Evolutionary conservation across 371 early-diverging fungal genomes (phyloP).

Genomic region (Phascolomyces articulosus): DNA sequence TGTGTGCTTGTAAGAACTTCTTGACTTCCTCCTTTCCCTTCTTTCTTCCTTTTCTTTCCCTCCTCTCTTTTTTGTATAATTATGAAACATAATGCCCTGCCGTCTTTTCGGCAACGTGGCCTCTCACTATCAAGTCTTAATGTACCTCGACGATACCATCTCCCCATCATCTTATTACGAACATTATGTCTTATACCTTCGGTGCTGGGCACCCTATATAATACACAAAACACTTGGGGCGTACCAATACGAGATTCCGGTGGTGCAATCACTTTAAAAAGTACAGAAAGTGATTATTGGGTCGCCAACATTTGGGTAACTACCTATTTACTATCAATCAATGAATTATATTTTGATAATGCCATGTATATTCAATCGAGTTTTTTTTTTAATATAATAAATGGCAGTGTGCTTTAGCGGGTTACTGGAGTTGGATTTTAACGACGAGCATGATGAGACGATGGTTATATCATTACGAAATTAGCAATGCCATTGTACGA

Average conservation of each 20-base stretch:
- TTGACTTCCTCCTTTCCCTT: not conserved
- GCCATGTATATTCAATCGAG: no score
- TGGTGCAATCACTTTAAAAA: constrained; percentile 46
- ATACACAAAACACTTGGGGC: constrained; percentile 38
- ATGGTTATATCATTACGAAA: constrained; percentile 65
- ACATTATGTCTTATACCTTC: constrained; percentile 51
- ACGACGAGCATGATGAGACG: constrained; percentile 61
- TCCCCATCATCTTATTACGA: constrained; percentile 47
- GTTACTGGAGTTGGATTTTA: constrained; percentile 64
- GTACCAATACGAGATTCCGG: constrained; percentile 55
- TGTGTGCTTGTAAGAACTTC: no score
- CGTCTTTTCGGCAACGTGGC: constrained; percentile 31
- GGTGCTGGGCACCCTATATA: constrained; percentile 43
- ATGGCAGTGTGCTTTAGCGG: constrained; percentile 33
- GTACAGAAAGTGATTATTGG: constrained; percentile 56
- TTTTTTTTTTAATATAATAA: no score
- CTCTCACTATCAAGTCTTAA: constrained; percentile 42
- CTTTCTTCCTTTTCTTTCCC: not conserved
- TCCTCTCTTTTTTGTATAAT: not conserved
- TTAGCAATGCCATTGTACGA: constrained; percentile 61
- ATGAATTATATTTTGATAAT: no score
- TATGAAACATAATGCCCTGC: constrained; percentile 29
- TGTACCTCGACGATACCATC: constrained; percentile 44
- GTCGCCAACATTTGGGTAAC: constrained; percentile 64
- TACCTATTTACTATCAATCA: constrained; percentile 1